Evolutionary conservation across 106 monocot species (phyloP), one percentile per base, ranked within the genome.

Genomic region (Gastrodia elata): DNA sequence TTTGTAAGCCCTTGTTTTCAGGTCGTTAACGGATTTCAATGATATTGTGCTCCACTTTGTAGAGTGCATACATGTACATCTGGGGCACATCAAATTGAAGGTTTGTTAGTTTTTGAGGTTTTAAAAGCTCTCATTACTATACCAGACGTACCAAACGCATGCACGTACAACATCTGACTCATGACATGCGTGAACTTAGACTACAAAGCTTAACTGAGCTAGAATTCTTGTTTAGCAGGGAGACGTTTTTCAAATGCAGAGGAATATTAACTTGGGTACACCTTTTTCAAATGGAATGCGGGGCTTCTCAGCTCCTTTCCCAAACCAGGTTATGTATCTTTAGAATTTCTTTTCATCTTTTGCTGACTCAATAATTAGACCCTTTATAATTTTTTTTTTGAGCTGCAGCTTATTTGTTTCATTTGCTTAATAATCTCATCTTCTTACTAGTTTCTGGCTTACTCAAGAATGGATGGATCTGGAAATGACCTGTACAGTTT

Each of bases 1-100:
- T 32, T 1, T 61, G 27, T 32, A 61, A 14, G 61, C 7, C 10
- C 61, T 28, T 61, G 14, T 84, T 82, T 91, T 71, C 76, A 91
- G 87, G 76, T 82, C 83, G 37, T 75, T 91, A 70, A 85, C 39
- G 33, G 80, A 91, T 76, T 91, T 83, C 81, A 83, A 85, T 83
- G 83, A 91, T 37, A 52, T 91, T 27, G 55, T 81, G 28, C 80
- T 87, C 42, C 87, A 91, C 80, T 91, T 85, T 73, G 44, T 91
- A 58, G 91, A 91, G 73, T 87, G 87, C 76, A 73, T 87, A 20
- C 40, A 85, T 49, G 64, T 75, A 44, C 76, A 91, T 85, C 34
- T 83, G 52, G 77, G 69, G 49, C 78, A 75, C 41, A 69, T 57
- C 33, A 80, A 44, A 70, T 24, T 24, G 39, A 83, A 77, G 83